Conservation (phyloP, 768 basidiomycete genomes). For the Boletus tomentosulus region DNA sequence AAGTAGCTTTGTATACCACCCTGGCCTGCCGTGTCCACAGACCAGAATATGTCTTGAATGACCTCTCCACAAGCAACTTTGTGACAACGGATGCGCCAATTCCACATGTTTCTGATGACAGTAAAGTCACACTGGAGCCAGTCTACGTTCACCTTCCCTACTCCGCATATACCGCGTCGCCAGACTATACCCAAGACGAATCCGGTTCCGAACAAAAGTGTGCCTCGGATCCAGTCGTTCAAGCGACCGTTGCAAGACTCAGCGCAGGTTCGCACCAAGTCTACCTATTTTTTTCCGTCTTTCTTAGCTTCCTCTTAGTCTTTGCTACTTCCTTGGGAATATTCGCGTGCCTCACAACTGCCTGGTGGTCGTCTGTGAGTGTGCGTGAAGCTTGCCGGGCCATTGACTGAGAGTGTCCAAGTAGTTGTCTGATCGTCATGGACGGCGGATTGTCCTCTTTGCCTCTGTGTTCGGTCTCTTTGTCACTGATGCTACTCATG, state of each 20-base stretch:
- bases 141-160: conserved; percentile 3
- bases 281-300: not conserved
- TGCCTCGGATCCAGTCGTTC: conserved; percentile 65
- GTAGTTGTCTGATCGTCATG: conserved; percentile 74
- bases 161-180: not conserved
- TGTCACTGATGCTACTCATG: conserved; percentile 58
- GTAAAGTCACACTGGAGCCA: not conserved
- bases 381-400: not conserved
- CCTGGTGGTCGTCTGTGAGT: conserved; percentile 82
- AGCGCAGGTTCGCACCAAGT: conserved; percentile 46
- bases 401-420: not conserved
- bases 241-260: conserved; percentile 66
- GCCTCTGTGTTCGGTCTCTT: conserved; percentile 60
- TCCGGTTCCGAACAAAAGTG: conserved; percentile 36
- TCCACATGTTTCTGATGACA: not conserved
- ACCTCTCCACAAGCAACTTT: not conserved
- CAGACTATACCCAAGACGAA: not conserved
- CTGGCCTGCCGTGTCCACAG: conserved; percentile 67
- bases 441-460: conserved; percentile 62
- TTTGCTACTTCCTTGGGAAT: conserved; percentile 66
- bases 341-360: conserved; percentile 72
- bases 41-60: conserved; percentile 43
- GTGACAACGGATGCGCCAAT: not conserved
- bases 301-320: conserved; percentile 35
- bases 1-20: conserved; percentile 68